These are phyloP conservation scores for Anisogramma anomala DNA, from an alignment of 2,329 filamentous ascomycete genomes.

Conservation along the genomic window DNA sequence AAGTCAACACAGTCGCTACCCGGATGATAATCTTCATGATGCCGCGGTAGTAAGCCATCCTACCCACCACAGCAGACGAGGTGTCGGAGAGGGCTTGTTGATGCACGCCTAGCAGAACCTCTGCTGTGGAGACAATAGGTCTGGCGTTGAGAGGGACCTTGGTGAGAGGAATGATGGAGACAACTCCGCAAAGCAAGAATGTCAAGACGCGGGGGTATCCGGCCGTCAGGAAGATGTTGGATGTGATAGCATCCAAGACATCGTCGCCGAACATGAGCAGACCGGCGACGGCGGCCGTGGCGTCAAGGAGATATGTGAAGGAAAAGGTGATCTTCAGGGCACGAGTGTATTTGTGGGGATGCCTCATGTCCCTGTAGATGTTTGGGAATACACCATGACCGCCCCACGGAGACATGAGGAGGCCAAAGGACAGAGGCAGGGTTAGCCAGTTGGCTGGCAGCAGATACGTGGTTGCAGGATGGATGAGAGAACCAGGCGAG, in stretches of 20 bases:
- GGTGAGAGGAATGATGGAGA: slow-evolving; percentile 86
- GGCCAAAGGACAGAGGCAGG: slow-evolving; percentile 75
- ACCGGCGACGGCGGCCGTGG: slow-evolving; percentile 69
- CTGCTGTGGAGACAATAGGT: slow-evolving; percentile 75
- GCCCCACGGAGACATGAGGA: slow-evolving; percentile 69
- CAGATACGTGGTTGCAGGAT: slow-evolving; percentile 69
- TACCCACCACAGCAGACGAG: slow-evolving; percentile 36
- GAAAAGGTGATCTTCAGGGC: slow-evolving; percentile 71
- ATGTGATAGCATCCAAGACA: slow-evolving; percentile 82
- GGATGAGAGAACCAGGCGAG: slow-evolving; percentile 67
- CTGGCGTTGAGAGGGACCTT: slow-evolving; percentile 88
- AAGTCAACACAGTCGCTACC: slow-evolving; percentile 54
- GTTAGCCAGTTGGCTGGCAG: slow-evolving; percentile 81
- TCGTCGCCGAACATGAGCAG: slow-evolving; percentile 89
- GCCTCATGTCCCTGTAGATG: slow-evolving; percentile 49
- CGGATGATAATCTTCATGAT: slow-evolving; percentile 50
- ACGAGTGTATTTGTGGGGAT: slow-evolving; percentile 68
- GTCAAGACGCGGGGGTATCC: slow-evolving; percentile 65
- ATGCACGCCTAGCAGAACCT: slow-evolving; percentile 68
- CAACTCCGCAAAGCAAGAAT: slow-evolving; percentile 72
- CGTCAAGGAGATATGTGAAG: slow-evolving; percentile 76
- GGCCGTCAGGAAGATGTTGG: slow-evolving; percentile 66
- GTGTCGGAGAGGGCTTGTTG: slow-evolving; percentile 30
- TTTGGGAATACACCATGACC: slow-evolving; percentile 70
- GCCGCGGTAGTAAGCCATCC: slow-evolving; percentile 45